phyloP scores from a whole-genome alignment of 352 stramenopile genomes.

The Globisporangium cederbergense region DNA sequence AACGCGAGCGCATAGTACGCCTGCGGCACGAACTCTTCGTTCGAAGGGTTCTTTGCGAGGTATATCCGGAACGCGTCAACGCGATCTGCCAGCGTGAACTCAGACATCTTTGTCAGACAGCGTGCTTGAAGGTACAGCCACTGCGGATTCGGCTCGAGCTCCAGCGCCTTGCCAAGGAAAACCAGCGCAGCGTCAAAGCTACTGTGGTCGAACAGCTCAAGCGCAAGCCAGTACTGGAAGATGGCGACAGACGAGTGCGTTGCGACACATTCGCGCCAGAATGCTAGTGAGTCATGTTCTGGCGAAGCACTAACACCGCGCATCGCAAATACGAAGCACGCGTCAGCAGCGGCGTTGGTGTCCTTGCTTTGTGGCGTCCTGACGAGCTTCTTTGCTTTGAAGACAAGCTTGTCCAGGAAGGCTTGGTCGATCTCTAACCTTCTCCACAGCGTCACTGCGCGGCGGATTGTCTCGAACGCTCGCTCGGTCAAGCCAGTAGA shows the following conservation, averaged over 20 bases:
- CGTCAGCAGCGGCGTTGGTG: background rate
- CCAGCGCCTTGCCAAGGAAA: conserved; percentile 1
- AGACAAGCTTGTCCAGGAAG: conserved; percentile 3
- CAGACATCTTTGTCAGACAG: background rate
- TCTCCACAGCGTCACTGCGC: conserved; percentile 4
- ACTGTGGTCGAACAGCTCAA: background rate
- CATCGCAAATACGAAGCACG: conserved; percentile 7
- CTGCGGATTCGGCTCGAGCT: conserved; percentile 7
- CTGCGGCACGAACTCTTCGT: conserved; percentile 7
- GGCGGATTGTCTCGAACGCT: conserved; percentile 6
- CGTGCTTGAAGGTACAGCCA: conserved; percentile 10
- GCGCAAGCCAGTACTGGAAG: conserved; percentile 11
- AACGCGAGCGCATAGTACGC: conserved; percentile 9
- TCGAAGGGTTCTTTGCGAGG: conserved; percentile 1
- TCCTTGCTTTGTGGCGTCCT: background rate
- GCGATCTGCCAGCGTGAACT: background rate
- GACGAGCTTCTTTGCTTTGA: background rate
- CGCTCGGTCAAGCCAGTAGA: background rate
- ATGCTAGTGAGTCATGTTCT: background rate
- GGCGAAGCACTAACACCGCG: background rate
- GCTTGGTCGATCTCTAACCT: background rate
- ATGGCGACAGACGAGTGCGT: background rate
- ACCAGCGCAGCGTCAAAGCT: background rate
- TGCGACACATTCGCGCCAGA: conserved; percentile 11
- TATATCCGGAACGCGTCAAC: conserved; percentile 10